Evolutionary conservation across 495 filamentous ascomycete genomes (phyloP).

Genomic region (Clohesyomyces aquaticus): DNA sequence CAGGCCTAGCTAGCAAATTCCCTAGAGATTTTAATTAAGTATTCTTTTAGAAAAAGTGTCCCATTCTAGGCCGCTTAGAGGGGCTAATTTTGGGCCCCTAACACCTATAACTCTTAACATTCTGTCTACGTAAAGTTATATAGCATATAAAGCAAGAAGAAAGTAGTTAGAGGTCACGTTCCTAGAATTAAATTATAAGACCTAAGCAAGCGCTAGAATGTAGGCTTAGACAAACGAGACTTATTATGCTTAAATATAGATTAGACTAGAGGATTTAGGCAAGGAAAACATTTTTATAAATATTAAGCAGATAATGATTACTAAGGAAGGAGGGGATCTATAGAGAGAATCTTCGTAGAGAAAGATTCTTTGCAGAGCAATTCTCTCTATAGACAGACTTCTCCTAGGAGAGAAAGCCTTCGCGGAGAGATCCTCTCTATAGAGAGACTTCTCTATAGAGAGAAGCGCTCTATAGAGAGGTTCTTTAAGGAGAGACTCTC

Average conservation of each 20-base stretch:
- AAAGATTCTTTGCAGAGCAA: too few relatives aligned
- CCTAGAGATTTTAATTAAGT: too few relatives aligned
- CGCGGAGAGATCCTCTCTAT: background rate
- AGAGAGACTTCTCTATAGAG: constrained; percentile 7
- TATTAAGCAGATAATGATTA: background rate
- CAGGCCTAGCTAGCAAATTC: too few relatives aligned
- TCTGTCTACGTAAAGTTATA: constrained; percentile 3
- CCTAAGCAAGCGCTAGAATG: too few relatives aligned
- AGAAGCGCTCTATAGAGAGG: background rate
- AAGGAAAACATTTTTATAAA: background rate
- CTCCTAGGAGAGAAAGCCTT: constrained; percentile 3
- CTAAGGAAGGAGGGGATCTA: background rate
- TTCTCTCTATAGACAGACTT: background rate
- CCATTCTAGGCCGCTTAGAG: constrained; percentile 3
- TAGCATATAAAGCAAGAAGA: constrained; percentile 5
- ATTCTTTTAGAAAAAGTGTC: too few relatives aligned
- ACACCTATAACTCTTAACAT: constrained; percentile 1
- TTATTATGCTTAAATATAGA: too few relatives aligned
- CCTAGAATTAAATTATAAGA: too few relatives aligned
- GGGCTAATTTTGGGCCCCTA: constrained; percentile 1
- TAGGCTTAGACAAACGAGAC: too few relatives aligned
- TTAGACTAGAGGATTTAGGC: background rate
- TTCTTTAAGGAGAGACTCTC: too few relatives aligned
- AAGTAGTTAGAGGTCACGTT: too few relatives aligned
- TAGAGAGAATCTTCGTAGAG: constrained; percentile 3